phyloP scores from a whole-genome alignment of 805 yeast genomes.

The Lipomyces yamanashiensis region DNA sequence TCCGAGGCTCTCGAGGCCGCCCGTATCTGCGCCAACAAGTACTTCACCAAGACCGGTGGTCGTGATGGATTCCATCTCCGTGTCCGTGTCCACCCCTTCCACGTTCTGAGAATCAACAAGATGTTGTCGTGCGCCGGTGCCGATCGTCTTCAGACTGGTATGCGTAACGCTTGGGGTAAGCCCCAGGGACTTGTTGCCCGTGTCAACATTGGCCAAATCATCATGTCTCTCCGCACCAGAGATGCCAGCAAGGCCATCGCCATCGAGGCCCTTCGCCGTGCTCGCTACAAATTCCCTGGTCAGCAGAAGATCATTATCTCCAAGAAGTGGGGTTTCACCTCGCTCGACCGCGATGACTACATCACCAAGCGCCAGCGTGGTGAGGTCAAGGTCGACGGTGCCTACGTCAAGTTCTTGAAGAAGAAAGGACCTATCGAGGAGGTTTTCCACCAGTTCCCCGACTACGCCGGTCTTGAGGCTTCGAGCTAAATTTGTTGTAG shows the following conservation, averaged over 20 bases:
- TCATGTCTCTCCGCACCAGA: constrained; percentile 97
- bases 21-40: constrained; percentile 99
- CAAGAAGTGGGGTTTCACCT: constrained; percentile 99
- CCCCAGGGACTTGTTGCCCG: constrained; percentile 99
- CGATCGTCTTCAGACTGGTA: constrained; percentile 99
- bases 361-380: constrained; percentile 91
- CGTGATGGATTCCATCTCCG: constrained; percentile 99
- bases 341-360: constrained; percentile 97
- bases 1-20: constrained; percentile 99
- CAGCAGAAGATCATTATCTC: constrained; percentile 99
- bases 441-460: constrained; percentile 40
- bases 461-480: constrained; percentile 36
- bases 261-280: constrained; percentile 99
- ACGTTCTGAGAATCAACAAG: constrained; percentile 99
- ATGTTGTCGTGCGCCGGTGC: constrained; percentile 99
- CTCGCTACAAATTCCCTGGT: constrained; percentile 99
- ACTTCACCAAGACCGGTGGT: constrained; percentile 96
- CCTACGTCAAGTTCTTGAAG: constrained; percentile 97
- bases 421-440: constrained; percentile 93
- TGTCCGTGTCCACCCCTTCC: constrained; percentile 99
- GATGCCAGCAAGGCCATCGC: constrained; percentile 97
- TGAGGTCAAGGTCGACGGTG: constrained; percentile 99
- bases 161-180: constrained; percentile 99
- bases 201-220: constrained; percentile 97
- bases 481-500: background rate